Base-by-base conservation (phyloP, 208 protist genomes). In the Sergeia podlipaevii region DNA sequence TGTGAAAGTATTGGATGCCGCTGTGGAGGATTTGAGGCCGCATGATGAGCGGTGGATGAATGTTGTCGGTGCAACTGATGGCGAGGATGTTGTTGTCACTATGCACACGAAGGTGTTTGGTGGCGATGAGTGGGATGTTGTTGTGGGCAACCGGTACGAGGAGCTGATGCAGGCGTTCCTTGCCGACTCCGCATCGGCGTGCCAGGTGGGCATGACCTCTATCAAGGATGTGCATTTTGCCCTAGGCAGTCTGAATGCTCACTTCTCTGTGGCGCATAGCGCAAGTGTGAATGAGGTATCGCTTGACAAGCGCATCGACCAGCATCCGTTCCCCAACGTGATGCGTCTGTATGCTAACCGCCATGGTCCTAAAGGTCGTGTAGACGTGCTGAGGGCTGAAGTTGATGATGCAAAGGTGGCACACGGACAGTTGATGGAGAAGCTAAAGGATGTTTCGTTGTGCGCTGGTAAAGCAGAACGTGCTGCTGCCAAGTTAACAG, bases 41-140 rank as follows among this genome's bases (percentile, higher is more conserved):
- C 64, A 71, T 41, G 64, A 71, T 26, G 64, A 71, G 24, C 44
- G 64, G 17, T 71, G 64, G 64, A n/a, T n/a, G n/a, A n/a, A n/a
- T n/a, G n/a, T n/a, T n/a, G n/a, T 29, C 0, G 11, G 32, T 5
- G 18, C 17, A 4, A 1, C 2, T 7, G 42, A 45, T 0, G 17
- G 4, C 42, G 27, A 51, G 5, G 27, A 47, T 2, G 0, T 28
- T 27, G 58, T 51, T 1, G 39, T 37, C 20, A 64, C 52, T 20
- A 17, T 34, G 8, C 53, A 64, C 44, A 39, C 13, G n/a, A 74
- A 74, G 46, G 37, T 54, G 45, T 64, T 74, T 33, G 60, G 44
- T 15, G 67, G 60, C 39, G 51, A 42, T 0, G 67, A 68, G 2
- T 74, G 67, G 67, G 54, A 17, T 11, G 0, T 38, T 2, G 67